Evolutionary conservation across 768 basidiomycete species (phyloP).

Genomic region (Goffeauzyma gilvescens): DNA sequence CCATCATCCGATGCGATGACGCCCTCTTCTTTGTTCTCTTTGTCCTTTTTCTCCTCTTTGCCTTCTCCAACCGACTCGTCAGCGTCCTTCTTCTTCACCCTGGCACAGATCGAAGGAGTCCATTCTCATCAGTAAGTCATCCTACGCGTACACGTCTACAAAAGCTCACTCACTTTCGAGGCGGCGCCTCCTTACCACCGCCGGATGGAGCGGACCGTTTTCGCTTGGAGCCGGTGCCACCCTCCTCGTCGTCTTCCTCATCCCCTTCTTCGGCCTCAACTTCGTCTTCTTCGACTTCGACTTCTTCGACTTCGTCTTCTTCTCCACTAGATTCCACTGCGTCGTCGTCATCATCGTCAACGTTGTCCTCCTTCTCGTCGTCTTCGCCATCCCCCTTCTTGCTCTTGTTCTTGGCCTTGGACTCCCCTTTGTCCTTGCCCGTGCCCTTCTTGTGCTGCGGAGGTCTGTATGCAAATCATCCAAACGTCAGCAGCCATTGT

Average conservation of each 20-base stretch:
- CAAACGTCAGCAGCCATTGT: no score
- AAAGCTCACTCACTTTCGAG: conserved; percentile 6
- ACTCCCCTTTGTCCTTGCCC: conserved; percentile 1
- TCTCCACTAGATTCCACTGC: conserved; percentile 1
- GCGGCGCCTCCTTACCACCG: conserved; percentile 3
- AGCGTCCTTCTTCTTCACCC: conserved; percentile 5
- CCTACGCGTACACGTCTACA: not conserved
- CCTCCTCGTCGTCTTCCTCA: conserved; percentile 7
- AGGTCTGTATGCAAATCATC: conserved; percentile 2
- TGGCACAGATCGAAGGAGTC: conserved; percentile 11
- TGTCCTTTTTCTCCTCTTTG: not conserved
- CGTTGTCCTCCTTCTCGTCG: conserved; percentile 1
- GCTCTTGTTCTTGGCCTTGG: conserved; percentile 12
- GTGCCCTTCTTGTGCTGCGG: conserved; percentile 21
- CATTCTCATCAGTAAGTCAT: conserved; percentile 3
- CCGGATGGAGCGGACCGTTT: no score
- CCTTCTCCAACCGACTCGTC: conserved; percentile 12
- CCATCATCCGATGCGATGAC: no score
- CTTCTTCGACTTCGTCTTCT: conserved; percentile 6
- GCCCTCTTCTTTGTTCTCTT: not conserved
- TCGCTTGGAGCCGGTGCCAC: not conserved
- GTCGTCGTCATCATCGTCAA: not conserved
- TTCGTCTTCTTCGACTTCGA: conserved; percentile 9
- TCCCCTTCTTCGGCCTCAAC: conserved; percentile 1
- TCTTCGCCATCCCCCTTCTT: not conserved